phyloP scores from a whole-genome alignment of 2,329 filamentous ascomycete genomes.

The Cladosporium velox region DNA sequence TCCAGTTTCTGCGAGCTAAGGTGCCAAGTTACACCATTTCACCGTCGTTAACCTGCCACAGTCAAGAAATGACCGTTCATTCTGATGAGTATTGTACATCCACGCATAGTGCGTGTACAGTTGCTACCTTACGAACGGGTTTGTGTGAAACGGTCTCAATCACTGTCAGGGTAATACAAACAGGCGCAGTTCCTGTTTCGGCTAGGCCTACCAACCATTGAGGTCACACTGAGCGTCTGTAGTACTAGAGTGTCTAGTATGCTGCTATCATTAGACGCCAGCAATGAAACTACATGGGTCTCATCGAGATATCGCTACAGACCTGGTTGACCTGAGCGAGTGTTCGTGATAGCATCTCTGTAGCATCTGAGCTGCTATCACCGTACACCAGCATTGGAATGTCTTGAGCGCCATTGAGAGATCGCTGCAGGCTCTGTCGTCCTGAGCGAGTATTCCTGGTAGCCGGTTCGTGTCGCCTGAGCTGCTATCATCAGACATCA shows the following conservation, averaged over 20 bases:
- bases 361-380: not conserved
- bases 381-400: not conserved
- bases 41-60: not conserved
- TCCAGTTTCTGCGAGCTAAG: not conserved
- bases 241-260: not conserved
- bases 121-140: not conserved
- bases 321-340: not conserved
- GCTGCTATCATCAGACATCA: too few relatives aligned
- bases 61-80: not conserved
- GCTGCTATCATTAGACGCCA: not conserved
- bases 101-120: not conserved
- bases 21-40: not conserved
- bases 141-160: not conserved
- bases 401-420: not conserved
- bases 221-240: not conserved
- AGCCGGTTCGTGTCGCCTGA: too few relatives aligned
- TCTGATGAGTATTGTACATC: not conserved
- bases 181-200: not conserved
- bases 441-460: too few relatives aligned
- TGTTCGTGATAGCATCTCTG: not conserved
- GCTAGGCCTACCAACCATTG: not conserved
- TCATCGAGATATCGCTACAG: not conserved
- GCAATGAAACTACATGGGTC: not conserved
- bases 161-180: not conserved
- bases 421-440: not conserved